Conservation (phyloP, 2,329 filamentous ascomycete genomes). For the Chaetoscypha palmicola region DNA sequence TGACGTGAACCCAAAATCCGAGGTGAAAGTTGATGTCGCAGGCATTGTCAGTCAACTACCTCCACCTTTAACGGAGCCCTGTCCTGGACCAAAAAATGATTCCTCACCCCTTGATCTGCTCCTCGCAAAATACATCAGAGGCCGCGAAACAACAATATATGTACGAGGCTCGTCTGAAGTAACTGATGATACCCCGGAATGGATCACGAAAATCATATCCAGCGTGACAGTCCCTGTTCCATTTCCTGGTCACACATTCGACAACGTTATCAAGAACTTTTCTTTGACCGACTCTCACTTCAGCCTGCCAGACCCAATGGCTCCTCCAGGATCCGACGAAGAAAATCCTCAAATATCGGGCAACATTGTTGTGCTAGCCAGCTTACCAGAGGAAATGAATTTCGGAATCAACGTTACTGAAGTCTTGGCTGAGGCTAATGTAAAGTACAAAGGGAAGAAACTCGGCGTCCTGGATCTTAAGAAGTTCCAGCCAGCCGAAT, state of each 20-base stretch:
- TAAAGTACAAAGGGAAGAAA: conserved; percentile 70
- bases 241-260: conserved; percentile 74
- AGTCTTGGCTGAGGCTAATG: conserved; percentile 70
- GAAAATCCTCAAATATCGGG: conserved; percentile 76
- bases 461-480: conserved; percentile 73
- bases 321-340: conserved; percentile 66
- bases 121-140: conserved; percentile 73
- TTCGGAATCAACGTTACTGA: conserved; percentile 72
- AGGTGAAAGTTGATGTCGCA: conserved; percentile 62
- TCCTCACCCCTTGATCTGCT: conserved; percentile 81
- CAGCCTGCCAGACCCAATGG: conserved; percentile 70
- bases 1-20: conserved; percentile 58
- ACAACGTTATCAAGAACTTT: conserved; percentile 80
- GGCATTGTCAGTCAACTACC: conserved; percentile 70
- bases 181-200: conserved; percentile 63
- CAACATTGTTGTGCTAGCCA: conserved; percentile 70
- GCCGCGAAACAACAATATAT: conserved; percentile 71
- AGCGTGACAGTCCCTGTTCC: conserved; percentile 79
- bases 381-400: conserved; percentile 78
- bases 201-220: conserved; percentile 74
- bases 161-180: conserved; percentile 70
- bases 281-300: conserved; percentile 82
- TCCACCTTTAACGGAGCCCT: conserved; percentile 61
- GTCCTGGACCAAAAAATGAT: conserved; percentile 67
- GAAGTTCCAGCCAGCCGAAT: conserved; percentile 80